Evolutionary conservation across 2,329 filamentous ascomycete genomes (phyloP), one percentile per base, ranked within the genome.

Genomic region (Exserohilum rostratum): DNA sequence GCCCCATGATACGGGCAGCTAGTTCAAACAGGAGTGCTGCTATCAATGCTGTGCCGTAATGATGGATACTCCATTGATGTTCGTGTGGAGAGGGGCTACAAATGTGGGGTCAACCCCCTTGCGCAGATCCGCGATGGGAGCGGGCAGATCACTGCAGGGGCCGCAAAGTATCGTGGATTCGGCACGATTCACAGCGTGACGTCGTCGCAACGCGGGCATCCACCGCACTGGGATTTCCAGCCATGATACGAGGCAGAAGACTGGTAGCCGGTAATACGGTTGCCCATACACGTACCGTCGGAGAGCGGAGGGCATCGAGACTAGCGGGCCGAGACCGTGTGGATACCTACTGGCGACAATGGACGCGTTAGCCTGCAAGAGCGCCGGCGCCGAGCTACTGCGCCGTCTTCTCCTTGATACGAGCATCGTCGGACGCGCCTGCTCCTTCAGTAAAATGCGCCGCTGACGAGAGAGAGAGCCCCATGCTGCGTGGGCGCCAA

Each of bases 101-200:
- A n/a, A 11, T 30, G 17, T 18, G 27, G 27, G 13, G 7, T 22
- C 12, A 30, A 18, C 6, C 4, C 27, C 44, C 44, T 46, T 29
- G 44, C 10, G 44, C 33, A 46, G 44, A 46, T 46, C 44, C 6
- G 12, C 33, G 44, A 10, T 30, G 15, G 46, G 7, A 25, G 22
- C 22, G 13, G 37, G 30, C 37, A 13, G 46, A 49, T 49, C 46
- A 29, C 18, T 37, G n/a, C 46, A 49, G 46, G 43, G 37, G 22
- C 33, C 18, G 31, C 37, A 34, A 42, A 13, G 31, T 12, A n/a
- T n/a, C n/a, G n/a, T n/a, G n/a, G n/a, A n/a, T n/a, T n/a, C n/a
- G n/a, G n/a, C n/a, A n/a, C n/a, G n/a, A n/a, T n/a, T 20, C 18
- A 35, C 9, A 46, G 34, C 13, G 31, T 22, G 13, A 46, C 31